Conservation (phyloP, 495 filamentous ascomycete species). For the Penicilliopsis zonata region DNA sequence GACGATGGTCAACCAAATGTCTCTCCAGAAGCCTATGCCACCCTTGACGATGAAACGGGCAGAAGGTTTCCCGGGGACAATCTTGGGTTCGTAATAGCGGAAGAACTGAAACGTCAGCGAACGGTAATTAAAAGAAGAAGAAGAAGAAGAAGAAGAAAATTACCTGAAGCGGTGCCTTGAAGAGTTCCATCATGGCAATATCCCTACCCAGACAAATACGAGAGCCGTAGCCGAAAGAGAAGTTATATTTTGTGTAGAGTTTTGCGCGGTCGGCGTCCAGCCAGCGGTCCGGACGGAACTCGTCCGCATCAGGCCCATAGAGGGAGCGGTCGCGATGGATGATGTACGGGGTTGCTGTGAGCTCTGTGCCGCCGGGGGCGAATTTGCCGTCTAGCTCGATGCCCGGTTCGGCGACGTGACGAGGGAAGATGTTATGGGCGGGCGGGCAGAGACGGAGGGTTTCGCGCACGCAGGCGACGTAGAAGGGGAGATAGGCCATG, state of each 20-base stretch:
- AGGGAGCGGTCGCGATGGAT: slow-evolving; percentile 37
- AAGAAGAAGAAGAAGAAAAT: slow-evolving; percentile 3
- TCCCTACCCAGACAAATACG: slow-evolving; percentile 41
- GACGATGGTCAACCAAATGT: slow-evolving; percentile 33
- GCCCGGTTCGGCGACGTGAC: slow-evolving; percentile 38
- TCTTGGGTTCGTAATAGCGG: slow-evolving; percentile 19
- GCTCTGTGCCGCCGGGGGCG: slow-evolving; percentile 45
- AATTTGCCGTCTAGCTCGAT: slow-evolving; percentile 38
- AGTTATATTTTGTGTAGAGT: slow-evolving; percentile 37
- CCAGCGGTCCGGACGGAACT: slow-evolving; percentile 29
- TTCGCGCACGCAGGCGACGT: slow-evolving; percentile 39
- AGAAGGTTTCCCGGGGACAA: slow-evolving; percentile 20
- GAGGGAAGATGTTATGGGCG: slow-evolving; percentile 33
- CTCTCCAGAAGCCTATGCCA: slow-evolving; percentile 34
- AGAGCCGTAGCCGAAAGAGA: slow-evolving; percentile 43
- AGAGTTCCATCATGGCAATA: slow-evolving; percentile 46
- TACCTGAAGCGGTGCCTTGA: slow-evolving; percentile 39
- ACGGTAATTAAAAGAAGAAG: neutral
- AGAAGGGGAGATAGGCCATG: slow-evolving; percentile 32
- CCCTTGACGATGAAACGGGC: slow-evolving; percentile 32
- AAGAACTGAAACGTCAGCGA: slow-evolving; percentile 17
- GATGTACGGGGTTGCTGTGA: slow-evolving; percentile 42
- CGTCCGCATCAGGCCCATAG: slow-evolving; percentile 36
- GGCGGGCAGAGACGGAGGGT: slow-evolving; percentile 42
- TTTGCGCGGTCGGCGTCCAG: slow-evolving; percentile 29